Evolutionary conservation across 345 rosid genomes (phyloP), one percentile per base, ranked within the genome.

Genomic region (Salix suchowensis): DNA sequence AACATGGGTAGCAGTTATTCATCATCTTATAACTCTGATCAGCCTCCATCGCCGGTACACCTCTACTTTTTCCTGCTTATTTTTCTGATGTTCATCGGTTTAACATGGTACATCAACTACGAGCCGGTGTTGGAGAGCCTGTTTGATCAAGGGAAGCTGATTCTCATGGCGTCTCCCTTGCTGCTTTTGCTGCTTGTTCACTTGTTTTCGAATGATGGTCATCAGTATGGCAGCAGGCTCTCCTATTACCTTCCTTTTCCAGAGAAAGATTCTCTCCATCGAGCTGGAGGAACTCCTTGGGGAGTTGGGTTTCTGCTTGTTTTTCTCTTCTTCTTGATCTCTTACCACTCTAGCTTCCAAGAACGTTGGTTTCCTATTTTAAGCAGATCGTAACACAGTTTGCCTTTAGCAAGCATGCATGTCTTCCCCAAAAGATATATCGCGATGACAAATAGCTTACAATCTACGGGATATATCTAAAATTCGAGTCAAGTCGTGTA

Each of bases 201-300:
- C 70, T 85, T 81, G 73, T 80, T 89, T n/a, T 86, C 93, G 5
- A 68, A 75, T 64, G 68, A 86, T 65, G 79, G 9, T 23, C 12
- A 23, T 58, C 64, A 23, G 9, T n/a, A 74, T 50, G 75, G 78
- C 39, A 58, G 81, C 67, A 10, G 85, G 36, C 26, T 80, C 28
- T 50, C 85, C n/a, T 74, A 69, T 5, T 52, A 81, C 64, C 55
- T 82, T 24, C 86, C 85, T 30, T 46, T 78, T 67, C 80, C 86
- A 7, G 88, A 86, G 67, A 81, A 66, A 71, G 89, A 86, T 55
- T 86, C 88, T 73, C 72, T 89, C 15, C 84, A 86, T 64, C 77
- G 79, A 65, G 91, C 88, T 2, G 92, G 91, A 44, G 91, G 85
- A 6, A 84, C 90, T 6, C 89, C 92, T 0, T 86, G 89, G 86